These are phyloP conservation scores for Telopea speciosissima DNA, from an alignment of 177 flowering plant species.

Conservation along the genomic window DNA sequence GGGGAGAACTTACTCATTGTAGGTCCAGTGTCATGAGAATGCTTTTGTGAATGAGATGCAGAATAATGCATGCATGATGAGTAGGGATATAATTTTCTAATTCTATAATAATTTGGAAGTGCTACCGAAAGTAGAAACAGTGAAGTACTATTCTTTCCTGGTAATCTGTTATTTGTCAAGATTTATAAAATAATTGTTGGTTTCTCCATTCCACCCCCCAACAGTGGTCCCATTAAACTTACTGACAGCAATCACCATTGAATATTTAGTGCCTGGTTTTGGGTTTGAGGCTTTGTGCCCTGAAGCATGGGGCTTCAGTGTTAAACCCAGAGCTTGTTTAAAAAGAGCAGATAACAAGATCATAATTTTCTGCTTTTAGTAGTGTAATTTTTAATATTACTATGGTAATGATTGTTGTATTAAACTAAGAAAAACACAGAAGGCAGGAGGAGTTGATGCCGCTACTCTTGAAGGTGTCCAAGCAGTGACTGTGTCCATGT, in stretches of 20 bases:
- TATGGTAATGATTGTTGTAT: background rate
- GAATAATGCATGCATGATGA: no score
- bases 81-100: no score
- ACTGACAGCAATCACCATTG: background rate
- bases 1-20: background rate
- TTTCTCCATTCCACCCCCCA: background rate
- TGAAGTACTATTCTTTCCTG: background rate
- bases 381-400: background rate
- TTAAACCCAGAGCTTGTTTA: no score
- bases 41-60: background rate
- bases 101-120: no score
- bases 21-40: background rate
- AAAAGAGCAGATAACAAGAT: background rate
- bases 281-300: background rate
- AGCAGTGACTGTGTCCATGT: background rate
- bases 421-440: slow-evolving; percentile 2
- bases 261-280: background rate
- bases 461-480: background rate
- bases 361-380: background rate
- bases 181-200: background rate
- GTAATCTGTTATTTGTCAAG: background rate
- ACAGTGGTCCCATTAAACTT: background rate
- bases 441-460: background rate
- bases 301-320: background rate
- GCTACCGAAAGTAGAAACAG: background rate